Conservation (phyloP, 2,329 filamentous ascomycete genomes). For the Davidsoniella neocaledoniae region DNA sequence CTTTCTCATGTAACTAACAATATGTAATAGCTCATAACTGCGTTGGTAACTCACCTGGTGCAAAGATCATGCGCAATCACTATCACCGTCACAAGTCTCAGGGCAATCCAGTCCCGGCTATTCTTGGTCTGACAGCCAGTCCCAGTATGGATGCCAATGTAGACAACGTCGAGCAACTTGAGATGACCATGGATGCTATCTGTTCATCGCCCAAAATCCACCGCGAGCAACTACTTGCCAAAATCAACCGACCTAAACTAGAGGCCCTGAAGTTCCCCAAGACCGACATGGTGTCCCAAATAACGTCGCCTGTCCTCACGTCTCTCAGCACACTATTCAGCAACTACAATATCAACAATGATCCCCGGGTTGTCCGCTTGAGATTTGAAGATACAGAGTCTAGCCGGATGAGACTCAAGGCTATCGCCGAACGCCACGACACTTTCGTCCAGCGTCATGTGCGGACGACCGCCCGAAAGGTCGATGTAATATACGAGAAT, state of each 20-base stretch:
- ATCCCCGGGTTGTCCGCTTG: slow-evolving; percentile 42
- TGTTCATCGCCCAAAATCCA: slow-evolving; percentile 53
- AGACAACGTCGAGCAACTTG: slow-evolving; percentile 42
- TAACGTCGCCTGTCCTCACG: neutral
- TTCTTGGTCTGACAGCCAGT: slow-evolving; percentile 69
- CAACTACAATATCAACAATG: slow-evolving; percentile 32
- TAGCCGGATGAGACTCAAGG: slow-evolving; percentile 23
- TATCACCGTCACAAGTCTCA: slow-evolving; percentile 37
- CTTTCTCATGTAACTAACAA: neutral
- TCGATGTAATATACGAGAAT: slow-evolving; percentile 33
- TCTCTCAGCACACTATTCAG: slow-evolving; percentile 2
- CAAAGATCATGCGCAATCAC: slow-evolving; percentile 54
- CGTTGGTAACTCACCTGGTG: slow-evolving; percentile 42
- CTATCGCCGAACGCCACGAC: slow-evolving; percentile 25
- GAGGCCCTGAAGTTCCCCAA: neutral
- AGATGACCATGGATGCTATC: slow-evolving; percentile 51
- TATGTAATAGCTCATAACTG: slow-evolving; percentile 54
- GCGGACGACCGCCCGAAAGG: slow-evolving; percentile 33
- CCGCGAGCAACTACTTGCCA: slow-evolving; percentile 49
- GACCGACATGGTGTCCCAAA: neutral
- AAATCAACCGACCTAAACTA: slow-evolving; percentile 46
- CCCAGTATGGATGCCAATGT: slow-evolving; percentile 47
- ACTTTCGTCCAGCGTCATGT: slow-evolving; percentile 41
- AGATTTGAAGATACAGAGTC: slow-evolving; percentile 24
- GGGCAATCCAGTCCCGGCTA: slow-evolving; percentile 35